Base-by-base conservation (phyloP, 164 flowering plant species). In the Stephania yunnanensis region DNA sequence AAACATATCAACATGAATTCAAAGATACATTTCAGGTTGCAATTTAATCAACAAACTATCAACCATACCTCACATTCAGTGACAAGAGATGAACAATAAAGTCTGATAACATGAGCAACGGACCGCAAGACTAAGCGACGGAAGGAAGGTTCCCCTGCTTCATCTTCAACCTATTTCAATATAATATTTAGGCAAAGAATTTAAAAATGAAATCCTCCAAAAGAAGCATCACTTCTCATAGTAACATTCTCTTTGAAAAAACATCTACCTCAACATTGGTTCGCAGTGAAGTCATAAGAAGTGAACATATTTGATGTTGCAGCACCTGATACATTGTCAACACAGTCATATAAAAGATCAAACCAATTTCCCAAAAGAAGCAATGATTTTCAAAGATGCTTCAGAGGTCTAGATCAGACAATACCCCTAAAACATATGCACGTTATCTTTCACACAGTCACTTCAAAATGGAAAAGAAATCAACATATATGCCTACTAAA, bases 221-320 rank as follows among this genome's bases (percentile, higher is more conserved):
- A 69, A 3, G 63, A 48, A 31, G 42, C 17, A 69, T 46, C 17
- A 36, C 48, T 69, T 70, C 15, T 15, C 53, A 68, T 12, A 42
- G 36, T 46, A 66, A 48, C 73, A 71, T 30, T 61, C 46, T 22
- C 30, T 19, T 53, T 65, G 25, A 52, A 53, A 31, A 12, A 52
- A 50, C 9, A 31, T 15, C 55, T 84, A 94, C 99, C 99, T 93
- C 98, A 63, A 84, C 79, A 83, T 91, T 91, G 70, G 92, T 94
- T 46, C 99, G 97, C 72, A 96, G 89, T 66, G 98, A 94, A 73
- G 97, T 96, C 98, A 96, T 96, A 55, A 96, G 89, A 83, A 96
- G 97, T 58, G 99, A 96, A 79, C 98, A 96, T 77, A 96, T 91
- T 84, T 96, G 97, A 81, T 87, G 91, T 36, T 88, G 97, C 77